These are phyloP conservation scores for Cryptococcus maquisensis DNA, from an alignment of 1,284 basidiomycete species.

Conservation along the genomic window DNA sequence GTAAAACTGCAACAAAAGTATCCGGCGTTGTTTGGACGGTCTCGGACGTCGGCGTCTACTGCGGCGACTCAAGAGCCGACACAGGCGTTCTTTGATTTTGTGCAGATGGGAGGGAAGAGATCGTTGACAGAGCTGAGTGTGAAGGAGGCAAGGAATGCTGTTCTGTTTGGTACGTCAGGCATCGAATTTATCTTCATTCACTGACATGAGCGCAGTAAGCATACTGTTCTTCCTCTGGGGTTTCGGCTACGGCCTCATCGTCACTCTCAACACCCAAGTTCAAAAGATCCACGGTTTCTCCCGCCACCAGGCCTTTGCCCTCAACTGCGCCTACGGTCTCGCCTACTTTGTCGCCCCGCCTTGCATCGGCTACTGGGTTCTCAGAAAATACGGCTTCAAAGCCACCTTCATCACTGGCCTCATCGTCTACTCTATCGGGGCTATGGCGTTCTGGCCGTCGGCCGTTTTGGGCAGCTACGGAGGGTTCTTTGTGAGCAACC, in stretches of 20 bases:
- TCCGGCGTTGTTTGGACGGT: not conserved
- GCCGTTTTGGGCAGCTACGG: constrained; percentile 39
- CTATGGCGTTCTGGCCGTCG: constrained; percentile 48
- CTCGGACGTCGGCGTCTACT: not conserved
- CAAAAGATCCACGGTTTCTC: constrained; percentile 28
- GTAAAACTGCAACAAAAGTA: not conserved
- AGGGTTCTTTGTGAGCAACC: constrained; percentile 46
- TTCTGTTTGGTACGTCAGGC: constrained; percentile 36
- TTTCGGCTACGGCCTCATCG: constrained; percentile 45
- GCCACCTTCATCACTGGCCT: constrained; percentile 46
- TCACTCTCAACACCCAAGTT: constrained; percentile 40
- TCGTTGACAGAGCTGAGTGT: constrained; percentile 38
- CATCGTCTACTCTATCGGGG: constrained; percentile 39
- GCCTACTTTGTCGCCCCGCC: constrained; percentile 40
- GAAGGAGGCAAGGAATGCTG: constrained; percentile 42
- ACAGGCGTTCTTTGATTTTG: constrained; percentile 43
- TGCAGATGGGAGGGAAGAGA: constrained; percentile 40
- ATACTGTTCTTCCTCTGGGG: constrained; percentile 48
- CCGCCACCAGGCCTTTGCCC: constrained; percentile 24
- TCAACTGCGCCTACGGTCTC: constrained; percentile 44
- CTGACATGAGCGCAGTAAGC: constrained; percentile 21
- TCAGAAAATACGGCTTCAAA: constrained; percentile 42
- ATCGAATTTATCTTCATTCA: not conserved
- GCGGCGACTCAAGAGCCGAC: constrained; percentile 28
- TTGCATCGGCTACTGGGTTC: constrained; percentile 34